phyloP scores from a whole-genome alignment of 1,284 basidiomycete species.

The Ganoderma lucidum region DNA sequence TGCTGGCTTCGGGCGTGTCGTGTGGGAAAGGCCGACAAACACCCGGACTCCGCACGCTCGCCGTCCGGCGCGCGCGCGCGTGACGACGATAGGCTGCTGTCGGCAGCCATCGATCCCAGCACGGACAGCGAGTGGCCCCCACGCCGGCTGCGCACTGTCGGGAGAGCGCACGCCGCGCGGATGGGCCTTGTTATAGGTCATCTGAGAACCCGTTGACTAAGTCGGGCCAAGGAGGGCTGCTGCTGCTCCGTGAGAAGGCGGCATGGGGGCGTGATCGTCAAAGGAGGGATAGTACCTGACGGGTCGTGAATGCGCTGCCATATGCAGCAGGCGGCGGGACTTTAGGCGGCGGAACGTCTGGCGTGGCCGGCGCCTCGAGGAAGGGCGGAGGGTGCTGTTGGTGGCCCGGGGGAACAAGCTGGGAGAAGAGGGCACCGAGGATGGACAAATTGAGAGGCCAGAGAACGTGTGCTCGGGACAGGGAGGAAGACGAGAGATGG shows the following conservation, averaged over 20 bases:
- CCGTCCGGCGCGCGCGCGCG: background rate
- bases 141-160: constrained; percentile 22
- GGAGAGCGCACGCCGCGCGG: constrained; percentile 17
- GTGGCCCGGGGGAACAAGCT: constrained; percentile 18
- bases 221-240: background rate
- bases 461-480: constrained; percentile 9
- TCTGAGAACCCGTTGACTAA: constrained; percentile 23
- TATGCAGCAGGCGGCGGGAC: constrained; percentile 25
- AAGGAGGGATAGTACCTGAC: constrained; percentile 25
- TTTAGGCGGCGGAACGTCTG: constrained; percentile 23
- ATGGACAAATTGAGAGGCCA: constrained; percentile 15
- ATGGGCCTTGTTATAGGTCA: constrained; percentile 23
- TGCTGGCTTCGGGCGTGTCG: constrained; percentile 19
- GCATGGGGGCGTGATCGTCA: constrained; percentile 20
- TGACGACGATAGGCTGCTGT: background rate
- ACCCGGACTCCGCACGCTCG: constrained; percentile 19
- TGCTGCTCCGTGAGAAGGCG: constrained; percentile 20
- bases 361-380: constrained; percentile 11
- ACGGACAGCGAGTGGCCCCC: constrained; percentile 7
- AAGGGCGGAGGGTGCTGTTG: constrained; percentile 8
- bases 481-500: constrained; percentile 6
- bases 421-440: constrained; percentile 9
- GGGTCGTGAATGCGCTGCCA: constrained; percentile 22
- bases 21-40: constrained; percentile 35
- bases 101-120: constrained; percentile 2